Base-by-base conservation (phyloP, 75 land plant genomes). In the Picea sitchensis region DNA sequence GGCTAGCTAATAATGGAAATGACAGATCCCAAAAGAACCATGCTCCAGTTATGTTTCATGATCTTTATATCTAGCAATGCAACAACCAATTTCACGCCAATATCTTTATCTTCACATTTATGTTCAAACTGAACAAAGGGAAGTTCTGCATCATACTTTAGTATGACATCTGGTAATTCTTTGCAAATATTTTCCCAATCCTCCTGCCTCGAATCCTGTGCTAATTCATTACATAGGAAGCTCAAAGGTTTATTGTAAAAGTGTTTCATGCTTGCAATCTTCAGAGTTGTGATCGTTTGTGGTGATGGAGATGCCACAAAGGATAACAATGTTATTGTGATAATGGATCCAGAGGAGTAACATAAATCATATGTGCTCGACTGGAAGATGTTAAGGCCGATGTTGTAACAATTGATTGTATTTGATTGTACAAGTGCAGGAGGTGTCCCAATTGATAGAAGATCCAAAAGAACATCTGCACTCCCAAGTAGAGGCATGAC, bases 241-340 rank as follows among this genome's bases (percentile, higher is more conserved):
- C 95, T 93, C 62, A 91, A 56, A 65, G 95, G 98, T 79, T 95
- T 88, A 21, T 47, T 73, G 20, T 73, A 86, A 80, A 95, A 86
- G 79, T 95, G 95, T 58, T 90, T 89, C 77, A 79, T 82, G 82
- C 93, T 90, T 14, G 96, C 92, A 78, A 93, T 88, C 98, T 95
- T 84, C 73, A 84, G 71, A 26, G 38, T 0, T 26, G 26, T 26
- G 26, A 26, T 26, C 26, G 26, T 26, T 26, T 26, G 26, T 26
- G 26, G 26, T 26, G 26, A 26, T 26, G 26, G 26, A 26, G 26
- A 26, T 26, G 26, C 26, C 26, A 26, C 26, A 26, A 26, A 26
- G 26, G 26, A 26, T 26, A 26, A 26, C 26, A 26, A 26, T 26
- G 26, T 26, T 0, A 26, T 26, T 26, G 26, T 26, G 26, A 26